phyloP scores from a whole-genome alignment of 169 alveolate species.

The Babesia ovis region DNA sequence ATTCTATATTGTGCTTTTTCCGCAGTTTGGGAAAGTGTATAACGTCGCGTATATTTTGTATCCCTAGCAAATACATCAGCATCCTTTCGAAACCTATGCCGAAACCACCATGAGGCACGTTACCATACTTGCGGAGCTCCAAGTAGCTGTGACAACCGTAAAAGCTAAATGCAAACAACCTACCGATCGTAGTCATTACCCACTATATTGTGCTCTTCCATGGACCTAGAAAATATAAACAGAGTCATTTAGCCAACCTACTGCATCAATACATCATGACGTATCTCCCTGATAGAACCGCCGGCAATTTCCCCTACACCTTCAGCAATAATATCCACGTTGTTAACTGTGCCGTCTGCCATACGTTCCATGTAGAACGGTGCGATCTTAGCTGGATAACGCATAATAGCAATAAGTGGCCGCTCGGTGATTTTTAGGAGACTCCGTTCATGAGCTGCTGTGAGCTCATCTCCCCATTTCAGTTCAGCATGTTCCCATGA shows the following conservation, averaged over 20 bases:
- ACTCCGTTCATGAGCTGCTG: slow-evolving; percentile 74
- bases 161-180: neutral
- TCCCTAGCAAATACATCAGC: slow-evolving; percentile 94
- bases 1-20: slow-evolving; percentile 80
- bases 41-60: slow-evolving; percentile 97
- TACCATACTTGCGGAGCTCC: slow-evolving; percentile 93
- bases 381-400: slow-evolving; percentile 88
- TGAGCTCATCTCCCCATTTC: slow-evolving; percentile 78
- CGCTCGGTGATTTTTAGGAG: slow-evolving; percentile 82
- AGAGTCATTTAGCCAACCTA: slow-evolving; percentile 6
- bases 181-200: slow-evolving; percentile 78
- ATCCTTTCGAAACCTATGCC: slow-evolving; percentile 98
- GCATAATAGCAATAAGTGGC: slow-evolving; percentile 76
- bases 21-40: slow-evolving; percentile 97
- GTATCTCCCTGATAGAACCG: slow-evolving; percentile 94
- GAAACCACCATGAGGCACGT: slow-evolving; percentile 98
- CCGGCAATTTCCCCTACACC: slow-evolving; percentile 95
- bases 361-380: slow-evolving; percentile 93
- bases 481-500: slow-evolving; percentile 65
- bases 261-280: slow-evolving; percentile 75
- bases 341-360: slow-evolving; percentile 90
- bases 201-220: slow-evolving; percentile 80
- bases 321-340: slow-evolving; percentile 95
- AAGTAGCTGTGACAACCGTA: slow-evolving; percentile 72
- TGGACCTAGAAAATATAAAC: slow-evolving; percentile 51